Evolutionary conservation across 805 yeast species (phyloP).

Genomic region (Barnettozyma vustinii): DNA sequence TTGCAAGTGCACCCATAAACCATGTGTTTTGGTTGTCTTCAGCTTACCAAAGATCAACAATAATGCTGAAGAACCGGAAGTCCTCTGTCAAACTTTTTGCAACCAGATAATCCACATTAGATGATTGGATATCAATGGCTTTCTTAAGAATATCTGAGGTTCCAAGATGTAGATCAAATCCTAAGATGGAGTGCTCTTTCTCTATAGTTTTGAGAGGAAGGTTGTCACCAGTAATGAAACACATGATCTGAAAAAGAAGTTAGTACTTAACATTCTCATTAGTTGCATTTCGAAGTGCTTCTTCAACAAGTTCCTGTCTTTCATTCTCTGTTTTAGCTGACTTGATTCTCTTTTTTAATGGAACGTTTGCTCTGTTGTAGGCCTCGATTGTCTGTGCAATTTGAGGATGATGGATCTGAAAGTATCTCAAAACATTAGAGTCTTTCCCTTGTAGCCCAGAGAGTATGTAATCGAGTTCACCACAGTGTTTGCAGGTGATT

Average conservation of each 20-base stretch:
- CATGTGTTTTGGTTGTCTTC: background rate
- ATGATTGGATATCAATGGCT: background rate
- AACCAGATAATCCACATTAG: background rate
- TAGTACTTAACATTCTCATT: background rate
- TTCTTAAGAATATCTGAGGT: slow-evolving; percentile 52
- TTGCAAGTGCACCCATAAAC: background rate
- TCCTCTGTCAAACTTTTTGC: background rate
- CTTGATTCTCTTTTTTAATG: background rate
- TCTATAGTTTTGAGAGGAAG: no score
- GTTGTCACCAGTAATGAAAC: no score
- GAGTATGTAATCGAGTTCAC: background rate
- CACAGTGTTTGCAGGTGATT: background rate
- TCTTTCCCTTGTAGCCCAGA: background rate
- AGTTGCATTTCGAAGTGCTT: background rate
- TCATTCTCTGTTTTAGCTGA: background rate
- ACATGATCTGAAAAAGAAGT: no score
- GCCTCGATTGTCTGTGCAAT: background rate
- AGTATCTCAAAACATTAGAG: background rate
- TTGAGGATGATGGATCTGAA: background rate
- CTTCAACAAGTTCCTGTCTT: background rate
- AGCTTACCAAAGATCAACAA: background rate
- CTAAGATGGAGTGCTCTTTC: background rate
- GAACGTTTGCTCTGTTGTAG: background rate
- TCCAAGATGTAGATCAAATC: slow-evolving; percentile 56
- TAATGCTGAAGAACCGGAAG: background rate